Percentiles rank a stretch among this genome's conserved stretches.
These are phyloP conservation scores for peach (Prunus persica) DNA, from an alignment of 306 rosid species.

Conservation along the genomic window DNA sequence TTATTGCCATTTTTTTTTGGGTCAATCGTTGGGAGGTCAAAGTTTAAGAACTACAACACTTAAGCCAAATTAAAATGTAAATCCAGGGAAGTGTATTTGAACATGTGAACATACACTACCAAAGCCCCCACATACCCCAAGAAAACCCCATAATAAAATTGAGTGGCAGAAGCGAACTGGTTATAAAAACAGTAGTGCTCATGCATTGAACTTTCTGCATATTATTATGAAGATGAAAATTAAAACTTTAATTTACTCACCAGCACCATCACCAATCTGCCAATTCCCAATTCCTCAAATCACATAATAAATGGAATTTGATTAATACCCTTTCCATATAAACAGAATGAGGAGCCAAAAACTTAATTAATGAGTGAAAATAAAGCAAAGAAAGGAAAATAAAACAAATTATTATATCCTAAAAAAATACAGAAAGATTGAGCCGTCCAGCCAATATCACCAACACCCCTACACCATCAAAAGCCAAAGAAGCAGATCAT, in stretches of 20 bases:
- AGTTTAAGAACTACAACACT: too few species aligned
- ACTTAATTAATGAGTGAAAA: neutral
- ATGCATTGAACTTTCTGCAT: constrained; percentile 58
- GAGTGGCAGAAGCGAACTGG: constrained; percentile 43
- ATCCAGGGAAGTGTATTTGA: neutral
- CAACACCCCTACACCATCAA: constrained; percentile 39
- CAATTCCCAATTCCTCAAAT: neutral
- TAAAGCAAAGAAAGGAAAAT: neutral
- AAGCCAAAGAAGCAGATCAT: constrained; percentile 24
- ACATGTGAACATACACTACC: constrained; percentile 26
- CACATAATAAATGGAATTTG: neutral
- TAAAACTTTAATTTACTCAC: constrained; percentile 46
- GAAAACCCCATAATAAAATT: constrained; percentile 29
- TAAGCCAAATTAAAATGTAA: neutral
- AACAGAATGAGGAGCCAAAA: constrained; percentile 10
- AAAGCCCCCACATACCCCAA: constrained; percentile 39
- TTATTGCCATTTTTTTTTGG: too few species aligned
- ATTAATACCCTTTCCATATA: constrained; percentile 34
- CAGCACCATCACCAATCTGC: neutral
- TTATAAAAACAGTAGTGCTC: constrained; percentile 47
- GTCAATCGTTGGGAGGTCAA: too few species aligned
- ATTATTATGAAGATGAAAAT: constrained; percentile 38
- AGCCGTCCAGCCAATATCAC: constrained; percentile 96
- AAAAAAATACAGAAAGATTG: constrained; percentile 52
- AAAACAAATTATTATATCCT: constrained; percentile 4